Evolutionary conservation across 179 eudicot genomes (phyloP), one percentile per base, ranked within the genome.

Genomic region (Pouteria campechiana): DNA sequence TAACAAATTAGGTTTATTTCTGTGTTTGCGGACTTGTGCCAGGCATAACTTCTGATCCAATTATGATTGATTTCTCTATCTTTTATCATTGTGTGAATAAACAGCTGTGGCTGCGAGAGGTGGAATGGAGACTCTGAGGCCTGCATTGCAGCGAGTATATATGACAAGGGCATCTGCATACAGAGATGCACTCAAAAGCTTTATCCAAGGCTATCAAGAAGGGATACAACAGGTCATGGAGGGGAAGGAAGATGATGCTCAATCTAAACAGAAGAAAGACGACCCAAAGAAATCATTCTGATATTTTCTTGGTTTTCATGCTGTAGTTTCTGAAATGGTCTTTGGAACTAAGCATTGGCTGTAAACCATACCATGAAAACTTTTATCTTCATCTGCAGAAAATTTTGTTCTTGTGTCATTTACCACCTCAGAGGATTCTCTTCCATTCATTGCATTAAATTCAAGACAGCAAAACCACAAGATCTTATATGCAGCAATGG

Each of bases 81-180:
- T 18, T 25, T 8, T 46, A 38, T 17, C 11, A 28, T 7, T 27
- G n/a, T 17, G 1, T 28, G 2, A 30, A 5, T 25, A 25, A 14
- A 57, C 21, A 87, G 97, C 80, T 31, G 73, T 75, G 30, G 93
- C 93, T 62, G 95, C 95, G 32, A 73, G 82, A 73, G 97, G 97
- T 30, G 95, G 97, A 17, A 81, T 89, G 89, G 93, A 89, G 67
- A 75, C 83, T 6, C 70, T 89, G 22, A 69, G 76, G 52, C 95
- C 93, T 22, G 93, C 76, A 28, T 51, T 89, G 53, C 94, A 84
- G 59, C 74, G 88, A 11, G 60, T 85, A 25, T 89, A 84, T 71
- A 89, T 89, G 97, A 81, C 86, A 30, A 60, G 81, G 68, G 93
- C 85, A 45, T 81, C 97, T 17, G 74, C 93, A 16, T 84, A 88